These are phyloP conservation scores for Pichia nakasei DNA, from an alignment of 805 yeast species.

Conservation along the genomic window DNA sequence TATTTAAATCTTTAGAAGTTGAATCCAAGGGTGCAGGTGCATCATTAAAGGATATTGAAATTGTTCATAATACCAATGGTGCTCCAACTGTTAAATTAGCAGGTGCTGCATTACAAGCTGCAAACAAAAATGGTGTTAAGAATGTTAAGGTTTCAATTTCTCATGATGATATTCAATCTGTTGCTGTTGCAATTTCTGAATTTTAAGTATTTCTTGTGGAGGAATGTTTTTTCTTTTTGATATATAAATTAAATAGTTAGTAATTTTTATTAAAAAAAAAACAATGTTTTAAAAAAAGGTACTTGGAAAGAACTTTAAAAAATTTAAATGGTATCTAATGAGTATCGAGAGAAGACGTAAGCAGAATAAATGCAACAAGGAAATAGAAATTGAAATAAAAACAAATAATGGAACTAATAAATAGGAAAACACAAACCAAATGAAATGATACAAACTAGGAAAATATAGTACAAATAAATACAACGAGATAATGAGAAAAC, in stretches of 20 bases:
- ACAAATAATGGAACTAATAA: too few relatives aligned
- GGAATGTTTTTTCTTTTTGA: neutral
- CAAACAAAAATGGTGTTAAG: slow-evolving; percentile 59
- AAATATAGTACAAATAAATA: neutral
- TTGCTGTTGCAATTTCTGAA: slow-evolving; percentile 86
- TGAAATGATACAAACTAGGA: neutral
- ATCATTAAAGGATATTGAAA: slow-evolving; percentile 83
- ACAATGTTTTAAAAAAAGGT: too few relatives aligned
- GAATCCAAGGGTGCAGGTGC: slow-evolving; percentile 94
- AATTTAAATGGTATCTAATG: too few relatives aligned
- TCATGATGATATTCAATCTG: slow-evolving; percentile 94
- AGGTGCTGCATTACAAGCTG: slow-evolving; percentile 73
- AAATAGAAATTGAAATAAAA: neutral
- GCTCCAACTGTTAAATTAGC: slow-evolving; percentile 74
- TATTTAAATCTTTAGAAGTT: slow-evolving; percentile 89
- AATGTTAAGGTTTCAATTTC: slow-evolving; percentile 82
- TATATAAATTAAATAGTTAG: neutral
- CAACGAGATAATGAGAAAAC: neutral
- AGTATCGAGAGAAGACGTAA: too few relatives aligned
- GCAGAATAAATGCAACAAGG: too few relatives aligned
- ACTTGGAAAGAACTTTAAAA: too few relatives aligned
- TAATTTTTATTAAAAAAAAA: neutral
- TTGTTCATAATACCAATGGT: slow-evolving; percentile 59
- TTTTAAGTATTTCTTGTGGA: slow-evolving; percentile 25
- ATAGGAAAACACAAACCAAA: neutral